Conservation (phyloP, 225 moss, liverwort and hornwort genomes). For the Neckera pumila region DNA sequence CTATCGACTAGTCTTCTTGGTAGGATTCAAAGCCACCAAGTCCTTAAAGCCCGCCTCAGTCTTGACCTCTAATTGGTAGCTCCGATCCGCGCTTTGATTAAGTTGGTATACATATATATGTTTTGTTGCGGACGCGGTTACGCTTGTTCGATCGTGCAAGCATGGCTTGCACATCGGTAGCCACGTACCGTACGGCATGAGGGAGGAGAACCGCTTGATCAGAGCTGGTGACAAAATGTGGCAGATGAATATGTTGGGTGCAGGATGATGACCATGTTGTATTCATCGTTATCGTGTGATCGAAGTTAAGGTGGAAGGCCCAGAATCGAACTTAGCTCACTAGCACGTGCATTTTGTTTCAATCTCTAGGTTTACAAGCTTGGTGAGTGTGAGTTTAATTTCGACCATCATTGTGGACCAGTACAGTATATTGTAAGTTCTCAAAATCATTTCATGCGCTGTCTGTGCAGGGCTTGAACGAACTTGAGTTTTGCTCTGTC, state of each 20-base stretch:
- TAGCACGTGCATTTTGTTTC: background rate
- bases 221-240: background rate
- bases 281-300: background rate
- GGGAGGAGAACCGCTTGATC: background rate
- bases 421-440: background rate
- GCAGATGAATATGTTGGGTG: background rate
- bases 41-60: background rate
- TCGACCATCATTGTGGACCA: background rate
- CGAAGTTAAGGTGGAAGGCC: background rate
- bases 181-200: background rate
- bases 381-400: background rate
- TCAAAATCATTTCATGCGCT: background rate
- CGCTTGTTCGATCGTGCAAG: background rate
- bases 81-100: background rate
- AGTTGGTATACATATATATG: background rate
- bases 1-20: background rate
- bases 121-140: background rate
- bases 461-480: background rate
- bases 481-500: background rate
- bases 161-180: background rate
- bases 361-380: background rate
- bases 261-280: background rate
- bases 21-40: background rate
- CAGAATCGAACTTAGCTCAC: background rate
- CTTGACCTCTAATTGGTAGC: background rate